These are phyloP conservation scores for Sporopachydermia quercuum DNA, from an alignment of 805 yeast species.

Conservation along the genomic window DNA sequence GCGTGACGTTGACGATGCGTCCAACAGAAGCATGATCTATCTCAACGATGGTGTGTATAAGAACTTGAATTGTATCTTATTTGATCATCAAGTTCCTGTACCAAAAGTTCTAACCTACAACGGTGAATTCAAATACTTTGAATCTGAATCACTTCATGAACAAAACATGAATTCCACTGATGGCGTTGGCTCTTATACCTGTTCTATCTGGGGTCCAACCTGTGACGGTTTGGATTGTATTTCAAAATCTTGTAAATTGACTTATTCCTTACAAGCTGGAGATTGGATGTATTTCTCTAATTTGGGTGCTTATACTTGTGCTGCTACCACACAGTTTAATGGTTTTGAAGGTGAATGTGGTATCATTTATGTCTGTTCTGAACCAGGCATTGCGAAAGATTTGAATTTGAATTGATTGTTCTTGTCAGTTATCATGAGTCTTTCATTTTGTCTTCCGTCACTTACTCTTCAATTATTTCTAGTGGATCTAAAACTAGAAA, in stretches of 20 bases:
- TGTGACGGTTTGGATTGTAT: constrained; percentile 94
- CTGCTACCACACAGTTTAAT: constrained; percentile 86
- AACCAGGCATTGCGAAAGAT: constrained; percentile 9
- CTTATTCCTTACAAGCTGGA: constrained; percentile 56
- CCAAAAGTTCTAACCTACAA: constrained; percentile 51
- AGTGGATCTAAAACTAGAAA: too few relatives aligned
- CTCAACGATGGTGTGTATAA: constrained; percentile 94
- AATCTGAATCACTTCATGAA: constrained; percentile 10
- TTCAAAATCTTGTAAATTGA: constrained; percentile 33
- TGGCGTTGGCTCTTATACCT: constrained; percentile 19
- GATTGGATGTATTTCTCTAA: constrained; percentile 84
- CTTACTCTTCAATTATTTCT: too few relatives aligned
- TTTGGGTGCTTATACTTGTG: constrained; percentile 84
- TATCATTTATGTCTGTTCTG: constrained; percentile 48
- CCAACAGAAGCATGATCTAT: constrained; percentile 54
- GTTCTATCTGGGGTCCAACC: constrained; percentile 95
- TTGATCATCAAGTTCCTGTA: constrained; percentile 75
- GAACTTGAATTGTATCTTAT: constrained; percentile 83
- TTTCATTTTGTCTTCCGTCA: too few relatives aligned
- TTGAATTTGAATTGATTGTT: constrained; percentile 1
- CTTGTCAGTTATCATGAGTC: too few relatives aligned
- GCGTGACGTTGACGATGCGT: constrained; percentile 29
- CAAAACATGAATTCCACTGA: constrained; percentile 4
- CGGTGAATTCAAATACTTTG: constrained; percentile 27
- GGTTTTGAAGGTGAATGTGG: constrained; percentile 55